These are phyloP conservation scores for Annona squamosa DNA, from an alignment of 164 flowering plant species.

Conservation along the genomic window DNA sequence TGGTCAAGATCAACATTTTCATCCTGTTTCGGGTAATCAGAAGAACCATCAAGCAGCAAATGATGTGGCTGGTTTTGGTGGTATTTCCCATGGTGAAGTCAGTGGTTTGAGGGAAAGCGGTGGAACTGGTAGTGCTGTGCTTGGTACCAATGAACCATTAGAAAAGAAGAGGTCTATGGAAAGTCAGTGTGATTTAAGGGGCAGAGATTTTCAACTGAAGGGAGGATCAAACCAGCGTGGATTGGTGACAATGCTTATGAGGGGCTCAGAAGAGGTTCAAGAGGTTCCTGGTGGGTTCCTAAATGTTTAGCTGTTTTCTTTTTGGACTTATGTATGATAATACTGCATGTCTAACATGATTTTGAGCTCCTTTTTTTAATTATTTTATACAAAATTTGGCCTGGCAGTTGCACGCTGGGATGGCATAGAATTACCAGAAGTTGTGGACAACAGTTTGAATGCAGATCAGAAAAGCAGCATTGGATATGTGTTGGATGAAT, in stretches of 20 bases:
- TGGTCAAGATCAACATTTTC: slow-evolving; percentile 14
- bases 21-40: slow-evolving; percentile 14
- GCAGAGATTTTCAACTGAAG: slow-evolving; percentile 12
- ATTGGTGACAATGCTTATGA: slow-evolving; percentile 30
- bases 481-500: slow-evolving; percentile 79
- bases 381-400: not conserved
- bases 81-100: slow-evolving; percentile 9
- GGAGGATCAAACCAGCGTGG: slow-evolving; percentile 13
- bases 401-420: slow-evolving; percentile 73
- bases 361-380: not conserved
- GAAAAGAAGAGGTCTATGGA: slow-evolving; percentile 7
- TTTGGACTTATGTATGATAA: not conserved
- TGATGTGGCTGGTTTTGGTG: not conserved
- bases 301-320: not conserved
- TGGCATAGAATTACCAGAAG: slow-evolving; percentile 30
- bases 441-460: slow-evolving; percentile 11
- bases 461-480: slow-evolving; percentile 26
- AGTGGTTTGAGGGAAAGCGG: slow-evolving; percentile 25
- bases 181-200: slow-evolving; percentile 11
- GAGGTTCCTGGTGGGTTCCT: slow-evolving; percentile 41
- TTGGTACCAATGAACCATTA: slow-evolving; percentile 23
- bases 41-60: slow-evolving; percentile 7
- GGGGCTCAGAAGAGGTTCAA: slow-evolving; percentile 35
- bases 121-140: slow-evolving; percentile 22
- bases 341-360: not conserved